Conservation (phyloP, 306 rosid genomes). For the Pueraria montana region DNA sequence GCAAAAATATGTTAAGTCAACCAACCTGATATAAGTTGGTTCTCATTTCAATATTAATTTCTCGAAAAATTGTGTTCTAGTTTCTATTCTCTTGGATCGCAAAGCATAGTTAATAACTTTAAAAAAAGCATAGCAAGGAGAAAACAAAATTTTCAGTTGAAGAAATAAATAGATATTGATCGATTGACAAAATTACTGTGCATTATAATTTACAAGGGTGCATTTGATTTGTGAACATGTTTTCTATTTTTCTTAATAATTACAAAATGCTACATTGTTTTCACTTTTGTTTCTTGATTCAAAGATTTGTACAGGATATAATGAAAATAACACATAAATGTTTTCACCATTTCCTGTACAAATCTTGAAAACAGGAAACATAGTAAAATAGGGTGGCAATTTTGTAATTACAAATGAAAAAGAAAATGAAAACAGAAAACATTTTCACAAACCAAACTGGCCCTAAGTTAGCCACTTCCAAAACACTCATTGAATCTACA, state of each 20-base stretch:
- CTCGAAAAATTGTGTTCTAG: background rate
- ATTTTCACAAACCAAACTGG: background rate
- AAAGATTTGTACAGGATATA: background rate
- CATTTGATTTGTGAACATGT: background rate
- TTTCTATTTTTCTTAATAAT: background rate
- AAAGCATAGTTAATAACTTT: slow-evolving; percentile 20
- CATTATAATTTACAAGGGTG: background rate
- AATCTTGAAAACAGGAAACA: slow-evolving; percentile 6
- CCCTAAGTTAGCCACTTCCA: slow-evolving; percentile 15
- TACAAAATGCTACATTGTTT: background rate
- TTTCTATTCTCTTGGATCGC: background rate
- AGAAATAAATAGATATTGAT: slow-evolving; percentile 15
- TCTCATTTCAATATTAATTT: slow-evolving; percentile 6
- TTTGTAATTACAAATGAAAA: background rate
- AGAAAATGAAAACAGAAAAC: background rate
- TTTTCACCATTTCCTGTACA: background rate
- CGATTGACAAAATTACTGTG: background rate
- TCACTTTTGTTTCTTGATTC: background rate
- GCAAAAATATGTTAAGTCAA: background rate
- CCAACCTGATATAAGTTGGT: slow-evolving; percentile 15
- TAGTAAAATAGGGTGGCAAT: background rate
- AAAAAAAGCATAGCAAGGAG: background rate
- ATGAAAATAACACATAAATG: background rate
- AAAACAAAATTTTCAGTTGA: background rate
- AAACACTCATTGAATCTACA: background rate